Evolutionary conservation across 1,139 yeast species (phyloP), one percentile per base, ranked within the genome.

Genomic region (Hansenula sp.): DNA sequence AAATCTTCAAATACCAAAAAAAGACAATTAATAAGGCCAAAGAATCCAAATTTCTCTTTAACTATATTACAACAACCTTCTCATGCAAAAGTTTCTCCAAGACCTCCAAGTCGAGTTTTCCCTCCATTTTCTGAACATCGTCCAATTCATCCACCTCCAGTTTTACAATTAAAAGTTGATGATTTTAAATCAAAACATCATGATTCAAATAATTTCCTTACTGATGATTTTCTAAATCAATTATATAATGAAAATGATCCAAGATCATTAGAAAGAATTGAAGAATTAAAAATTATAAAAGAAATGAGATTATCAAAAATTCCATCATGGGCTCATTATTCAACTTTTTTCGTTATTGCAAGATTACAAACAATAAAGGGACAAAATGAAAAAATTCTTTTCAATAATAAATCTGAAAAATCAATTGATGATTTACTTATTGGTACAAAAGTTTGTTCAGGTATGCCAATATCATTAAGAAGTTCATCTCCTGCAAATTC

Each of bases 71-170:
- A 57, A 38, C 59, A 57, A 34, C 61, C 61, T 2, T 36, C 46
- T 14, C 51, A 53, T 40, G 57, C 56, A 18, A 57, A 57, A 35
- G 60, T 56, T n/a, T 47, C 57, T 1, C 53, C 58, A 2, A 39
- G 51, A 4, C 41, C 52, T 3, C 40, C 47, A 3, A 46, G 51
- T 1, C 43, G 50, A 10, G 47, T 45, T 3, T 48, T 47, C 39
- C 53, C 57, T 6, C 56, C 60, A 1, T 45, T 53, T 39, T 45
- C 53, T 4, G 61, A 57, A 34, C 60, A 57, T 37, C 44, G 61
- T 12, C 61, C 61, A 2, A 56, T 57, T 18, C 58, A 54, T 34
- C 61, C 60, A 4, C 61, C 60, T 4, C 61, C 61, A 1, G 54
- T 57, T 1, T 42, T 57, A 12, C 58, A 56, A 36, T 36, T 57